Evolutionary conservation across 1,284 basidiomycete genomes (phyloP), one percentile per base, ranked within the genome.

Genomic region (Pseudozyma hubeiensis): DNA sequence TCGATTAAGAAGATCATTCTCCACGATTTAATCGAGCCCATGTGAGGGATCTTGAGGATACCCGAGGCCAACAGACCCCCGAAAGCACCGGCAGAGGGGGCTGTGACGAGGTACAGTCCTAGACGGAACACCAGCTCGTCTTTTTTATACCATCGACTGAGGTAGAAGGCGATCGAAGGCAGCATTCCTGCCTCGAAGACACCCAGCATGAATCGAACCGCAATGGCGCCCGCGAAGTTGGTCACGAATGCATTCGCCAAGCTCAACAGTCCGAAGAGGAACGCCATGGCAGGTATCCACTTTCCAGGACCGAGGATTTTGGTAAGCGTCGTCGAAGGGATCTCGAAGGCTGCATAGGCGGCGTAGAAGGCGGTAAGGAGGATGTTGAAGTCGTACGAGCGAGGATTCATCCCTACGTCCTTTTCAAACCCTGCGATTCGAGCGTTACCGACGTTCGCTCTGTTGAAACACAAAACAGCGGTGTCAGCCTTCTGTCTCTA

Each of bases 291-390:
- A 19, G 84, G 83, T n/a, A 85, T 44, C 85, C 84, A 86, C 35
- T 81, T 56, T 34, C 79, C 85, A 16, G 85, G 82, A 29, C 83
- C 81, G 52, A 81, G 75, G 45, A 82, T 83, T 70, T 87, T 87
- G 55, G 87, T 80, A 9, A 89, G 75, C 80, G 92, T 89, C 82
- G 91, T 90, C 46, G 87, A 84, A 3, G 91, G 91, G 29, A 91
- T 88, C 82, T 80, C 79, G 46, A 78, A 79, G n/a, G 69, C 53
- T 29, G 73, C 64, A 34, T 79, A 81, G 19, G 72, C 59, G 31
- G 71, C 59, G 43, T 79, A 73, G 47, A 73, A 73, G 19, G 64
- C 52, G 14, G 78, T 80, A 45, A 81, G 51, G n/a, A 81, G 61
- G 35, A 81, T 75, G 60, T 79, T 79, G 64, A 64, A 78, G n/a